Conservation (phyloP, 176 grass and related monocot species). For the Carex myosuroides region DNA sequence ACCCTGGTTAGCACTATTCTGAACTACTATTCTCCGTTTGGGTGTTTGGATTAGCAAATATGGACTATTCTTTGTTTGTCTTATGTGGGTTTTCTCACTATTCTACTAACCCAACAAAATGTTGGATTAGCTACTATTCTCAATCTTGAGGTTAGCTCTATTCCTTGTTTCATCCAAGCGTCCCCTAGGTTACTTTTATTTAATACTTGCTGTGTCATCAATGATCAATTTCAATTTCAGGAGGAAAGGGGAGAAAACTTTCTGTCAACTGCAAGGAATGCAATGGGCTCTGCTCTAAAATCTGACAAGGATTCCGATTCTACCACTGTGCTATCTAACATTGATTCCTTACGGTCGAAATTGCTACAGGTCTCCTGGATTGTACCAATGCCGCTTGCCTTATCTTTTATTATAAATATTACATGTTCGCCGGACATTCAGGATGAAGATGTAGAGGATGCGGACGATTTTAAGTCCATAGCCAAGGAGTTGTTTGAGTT, state of each 20-base stretch:
- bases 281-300: constrained; percentile 65
- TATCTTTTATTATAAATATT: constrained; percentile 56
- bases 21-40: too few species aligned
- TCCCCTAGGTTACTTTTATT: too few species aligned
- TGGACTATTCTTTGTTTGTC: too few species aligned
- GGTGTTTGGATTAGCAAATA: too few species aligned
- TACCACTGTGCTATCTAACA: constrained; percentile 37
- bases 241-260: constrained; percentile 79
- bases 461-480: constrained; percentile 29
- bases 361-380: constrained; percentile 75
- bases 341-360: constrained; percentile 71
- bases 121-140: too few species aligned
- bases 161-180: too few species aligned
- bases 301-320: constrained; percentile 53
- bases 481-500: constrained; percentile 58
- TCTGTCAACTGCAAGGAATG: constrained; percentile 52
- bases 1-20: too few species aligned
- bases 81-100: too few species aligned
- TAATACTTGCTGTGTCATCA: too few species aligned
- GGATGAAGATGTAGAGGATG: constrained; percentile 43
- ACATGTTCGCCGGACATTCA: constrained; percentile 53
- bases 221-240: constrained; percentile 15
- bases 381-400: constrained; percentile 80
- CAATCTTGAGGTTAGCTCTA: too few species aligned
- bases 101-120: too few species aligned